Percentiles rank a stretch among this genome's conserved stretches.
phyloP scores from a whole-genome alignment of 1,139 yeast species.

The Schwanniomyces etchellsii region DNA sequence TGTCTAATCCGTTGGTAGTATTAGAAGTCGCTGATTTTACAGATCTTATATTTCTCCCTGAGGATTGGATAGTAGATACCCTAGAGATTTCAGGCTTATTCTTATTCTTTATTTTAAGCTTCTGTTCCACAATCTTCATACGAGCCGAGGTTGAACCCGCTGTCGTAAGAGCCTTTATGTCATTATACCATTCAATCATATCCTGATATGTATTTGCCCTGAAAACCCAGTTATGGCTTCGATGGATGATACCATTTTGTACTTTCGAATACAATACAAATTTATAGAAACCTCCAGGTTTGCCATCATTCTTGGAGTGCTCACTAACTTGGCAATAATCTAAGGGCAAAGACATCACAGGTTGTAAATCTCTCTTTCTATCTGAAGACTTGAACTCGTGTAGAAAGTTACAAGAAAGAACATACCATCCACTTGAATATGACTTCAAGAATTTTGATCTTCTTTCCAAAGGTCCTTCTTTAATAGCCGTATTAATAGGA shows the following conservation, averaged over 20 bases:
- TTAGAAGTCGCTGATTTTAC: slow-evolving; percentile 19
- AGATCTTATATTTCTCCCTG: slow-evolving; percentile 22
- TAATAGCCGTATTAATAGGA: slow-evolving; percentile 63
- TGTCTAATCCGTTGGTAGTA: slow-evolving; percentile 6
- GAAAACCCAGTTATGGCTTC: slow-evolving; percentile 92
- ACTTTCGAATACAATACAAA: slow-evolving; percentile 72
- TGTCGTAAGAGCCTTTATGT: slow-evolving; percentile 59
- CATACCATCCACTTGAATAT: slow-evolving; percentile 87
- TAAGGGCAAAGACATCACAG: slow-evolving; percentile 79
- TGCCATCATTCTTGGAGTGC: slow-evolving; percentile 69
- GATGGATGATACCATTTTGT: slow-evolving; percentile 60
- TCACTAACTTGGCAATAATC: slow-evolving; percentile 79
- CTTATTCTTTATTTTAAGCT: slow-evolving; percentile 10
- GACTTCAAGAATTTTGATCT: slow-evolving; percentile 87
- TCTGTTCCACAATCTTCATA: slow-evolving; percentile 19
- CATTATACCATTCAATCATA: slow-evolving; percentile 83
- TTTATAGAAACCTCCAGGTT: slow-evolving; percentile 57
- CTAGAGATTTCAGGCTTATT: slow-evolving; percentile 20
- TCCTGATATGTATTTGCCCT: slow-evolving; percentile 72
- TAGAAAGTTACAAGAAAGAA: slow-evolving; percentile 77
- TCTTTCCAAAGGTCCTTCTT: slow-evolving; percentile 81
- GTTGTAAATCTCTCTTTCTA: slow-evolving; percentile 76
- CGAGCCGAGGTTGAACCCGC: slow-evolving; percentile 54
- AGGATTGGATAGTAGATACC: slow-evolving; percentile 23
- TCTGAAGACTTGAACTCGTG: slow-evolving; percentile 89